Evolutionary conservation across 129 eudicot genomes (phyloP).

Genomic region (Chrysanthemum seticuspe): DNA sequence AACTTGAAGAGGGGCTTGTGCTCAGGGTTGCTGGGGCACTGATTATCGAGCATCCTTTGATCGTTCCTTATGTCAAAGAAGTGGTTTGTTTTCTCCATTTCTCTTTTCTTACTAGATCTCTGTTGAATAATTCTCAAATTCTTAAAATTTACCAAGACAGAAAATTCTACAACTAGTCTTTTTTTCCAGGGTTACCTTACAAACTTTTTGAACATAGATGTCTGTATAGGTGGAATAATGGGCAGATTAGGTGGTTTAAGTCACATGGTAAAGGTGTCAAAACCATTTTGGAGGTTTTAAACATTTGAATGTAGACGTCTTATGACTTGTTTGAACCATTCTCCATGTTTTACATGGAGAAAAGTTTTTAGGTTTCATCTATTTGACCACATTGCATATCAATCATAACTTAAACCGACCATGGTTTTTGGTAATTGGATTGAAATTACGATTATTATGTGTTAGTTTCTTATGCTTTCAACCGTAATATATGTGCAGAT

Average conservation of each 20-base stretch:
- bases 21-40: slow-evolving; percentile 82
- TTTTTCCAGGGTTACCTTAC: too few relatives aligned
- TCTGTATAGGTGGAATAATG: neutral
- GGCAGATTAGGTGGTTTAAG: neutral
- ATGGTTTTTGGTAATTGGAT: neutral
- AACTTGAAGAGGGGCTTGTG: slow-evolving; percentile 83
- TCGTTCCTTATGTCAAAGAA: slow-evolving; percentile 70
- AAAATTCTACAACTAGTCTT: neutral
- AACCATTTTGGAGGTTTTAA: neutral
- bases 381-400: too few relatives aligned
- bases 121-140: neutral
- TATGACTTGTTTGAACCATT: neutral
- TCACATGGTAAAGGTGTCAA: neutral
- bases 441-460: neutral
- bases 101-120: neutral
- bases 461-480: neutral
- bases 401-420: too few relatives aligned
- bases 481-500: slow-evolving; percentile 37
- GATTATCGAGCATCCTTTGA: slow-evolving; percentile 84
- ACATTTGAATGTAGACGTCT: neutral
- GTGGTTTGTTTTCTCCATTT: slow-evolving; percentile 52
- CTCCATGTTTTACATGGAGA: neutral
- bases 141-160: too few relatives aligned
- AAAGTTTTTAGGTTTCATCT: too few relatives aligned
- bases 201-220: too few relatives aligned